phyloP scores from a whole-genome alignment of 768 basidiomycete species.

The Dioszegia aurantiaca region DNA sequence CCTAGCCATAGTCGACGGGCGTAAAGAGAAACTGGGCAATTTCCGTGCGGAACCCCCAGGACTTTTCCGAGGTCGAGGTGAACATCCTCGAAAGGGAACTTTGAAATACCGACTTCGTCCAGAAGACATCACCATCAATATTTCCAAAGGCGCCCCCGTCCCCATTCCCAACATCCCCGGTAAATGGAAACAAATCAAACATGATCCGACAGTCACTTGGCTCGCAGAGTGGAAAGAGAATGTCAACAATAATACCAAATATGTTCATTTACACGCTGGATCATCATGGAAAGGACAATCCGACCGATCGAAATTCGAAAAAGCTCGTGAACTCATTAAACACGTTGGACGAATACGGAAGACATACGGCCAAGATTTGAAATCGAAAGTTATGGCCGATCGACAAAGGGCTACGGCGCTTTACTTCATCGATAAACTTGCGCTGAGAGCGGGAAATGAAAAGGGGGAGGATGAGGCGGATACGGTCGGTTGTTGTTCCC shows the following conservation, averaged over 20 bases:
- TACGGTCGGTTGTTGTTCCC: conserved; percentile 96
- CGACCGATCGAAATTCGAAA: conserved; percentile 97
- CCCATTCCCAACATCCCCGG: conserved; percentile 91
- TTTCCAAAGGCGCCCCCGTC: conserved; percentile 68
- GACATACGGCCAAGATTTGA: conserved; percentile 80
- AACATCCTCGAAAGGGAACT: conserved; percentile 95
- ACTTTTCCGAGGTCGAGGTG: conserved; percentile 95
- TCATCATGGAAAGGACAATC: conserved; percentile 97
- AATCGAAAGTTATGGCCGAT: conserved; percentile 86
- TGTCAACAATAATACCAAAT: conserved; percentile 90
- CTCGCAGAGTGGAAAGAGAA: conserved; percentile 99
- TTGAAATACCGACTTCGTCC: conserved; percentile 86
- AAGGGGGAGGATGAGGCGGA: conserved; percentile 99
- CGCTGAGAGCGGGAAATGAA: conserved; percentile 97
- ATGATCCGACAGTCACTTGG: conserved; percentile 98
- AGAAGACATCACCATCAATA: conserved; percentile 94
- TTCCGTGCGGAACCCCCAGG: conserved; percentile 98
- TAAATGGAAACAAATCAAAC: conserved; percentile 77
- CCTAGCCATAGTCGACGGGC: conserved; percentile 84
- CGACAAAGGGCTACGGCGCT: conserved; percentile 97
- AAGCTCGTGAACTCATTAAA: conserved; percentile 89
- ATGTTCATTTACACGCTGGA: conserved; percentile 96
- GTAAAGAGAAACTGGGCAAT: conserved; percentile 97
- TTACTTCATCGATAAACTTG: conserved; percentile 96
- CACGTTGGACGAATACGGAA: conserved; percentile 86